phyloP scores from a whole-genome alignment of 495 filamentous ascomycete species.

The Niebla homalea region DNA sequence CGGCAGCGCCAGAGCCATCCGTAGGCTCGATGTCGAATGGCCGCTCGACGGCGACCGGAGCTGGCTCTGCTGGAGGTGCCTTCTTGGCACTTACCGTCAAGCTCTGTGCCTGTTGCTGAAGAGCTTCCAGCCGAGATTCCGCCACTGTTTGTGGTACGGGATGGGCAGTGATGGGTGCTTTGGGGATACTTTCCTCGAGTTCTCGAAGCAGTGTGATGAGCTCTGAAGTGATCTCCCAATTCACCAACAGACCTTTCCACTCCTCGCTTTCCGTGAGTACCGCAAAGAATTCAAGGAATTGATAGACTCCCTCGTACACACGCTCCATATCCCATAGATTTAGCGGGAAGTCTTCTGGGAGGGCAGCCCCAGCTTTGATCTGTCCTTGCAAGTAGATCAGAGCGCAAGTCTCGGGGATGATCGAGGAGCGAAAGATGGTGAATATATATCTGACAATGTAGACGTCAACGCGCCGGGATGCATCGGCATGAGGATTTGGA shows the following conservation, averaged over 20 bases:
- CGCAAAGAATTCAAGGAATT: constrained; percentile 89
- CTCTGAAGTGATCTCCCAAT: constrained; percentile 80
- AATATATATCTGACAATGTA: constrained; percentile 79
- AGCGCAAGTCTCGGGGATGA: constrained; percentile 85
- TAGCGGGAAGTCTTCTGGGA: constrained; percentile 74
- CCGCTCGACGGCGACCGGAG: constrained; percentile 42
- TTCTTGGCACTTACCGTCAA: constrained; percentile 3
- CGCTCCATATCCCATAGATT: constrained; percentile 96
- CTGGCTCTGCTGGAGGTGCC: constrained; percentile 5
- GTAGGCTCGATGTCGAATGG: constrained; percentile 39
- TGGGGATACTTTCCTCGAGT: constrained; percentile 71
- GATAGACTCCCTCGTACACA: constrained; percentile 75
- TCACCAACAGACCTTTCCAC: constrained; percentile 58
- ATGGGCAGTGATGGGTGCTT: constrained; percentile 42
- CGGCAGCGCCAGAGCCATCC: constrained; percentile 22
- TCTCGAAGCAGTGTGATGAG: constrained; percentile 73
- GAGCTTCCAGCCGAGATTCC: constrained; percentile 18
- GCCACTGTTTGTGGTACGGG: constrained; percentile 18
- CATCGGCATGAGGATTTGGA: constrained; percentile 20
- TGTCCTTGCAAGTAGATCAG: constrained; percentile 87
- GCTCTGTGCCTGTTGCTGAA: constrained; percentile 17
- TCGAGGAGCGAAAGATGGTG: constrained; percentile 77
- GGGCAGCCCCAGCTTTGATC: constrained; percentile 52
- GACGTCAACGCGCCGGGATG: constrained; percentile 41
- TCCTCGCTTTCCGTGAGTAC: constrained; percentile 68